phyloP scores from a whole-genome alignment of 2,329 filamentous ascomycete species.

The Alternaria solani region DNA sequence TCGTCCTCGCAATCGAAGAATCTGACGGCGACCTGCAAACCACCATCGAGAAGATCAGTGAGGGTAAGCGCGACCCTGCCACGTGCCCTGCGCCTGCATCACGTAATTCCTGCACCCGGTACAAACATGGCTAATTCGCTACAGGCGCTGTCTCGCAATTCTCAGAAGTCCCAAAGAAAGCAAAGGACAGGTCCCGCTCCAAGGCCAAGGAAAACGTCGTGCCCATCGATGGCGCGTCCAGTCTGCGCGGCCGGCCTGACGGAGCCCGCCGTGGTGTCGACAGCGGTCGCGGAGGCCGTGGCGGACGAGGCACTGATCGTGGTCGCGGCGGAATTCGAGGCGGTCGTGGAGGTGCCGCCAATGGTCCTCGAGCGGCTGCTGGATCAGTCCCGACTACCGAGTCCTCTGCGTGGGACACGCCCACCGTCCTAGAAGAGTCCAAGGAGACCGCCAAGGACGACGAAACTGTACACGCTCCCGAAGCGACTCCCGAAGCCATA shows the following conservation, averaged over 20 bases:
- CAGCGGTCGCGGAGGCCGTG: slow-evolving; percentile 53
- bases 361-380: slow-evolving; percentile 62
- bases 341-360: slow-evolving; percentile 69
- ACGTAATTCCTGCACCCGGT: slow-evolving; percentile 4
- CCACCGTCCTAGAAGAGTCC: slow-evolving; percentile 37
- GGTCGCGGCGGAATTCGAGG: slow-evolving; percentile 63
- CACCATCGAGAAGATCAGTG: slow-evolving; percentile 79
- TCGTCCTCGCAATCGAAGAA: slow-evolving; percentile 92
- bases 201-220: slow-evolving; percentile 72
- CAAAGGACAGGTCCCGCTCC: slow-evolving; percentile 75
- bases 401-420: slow-evolving; percentile 68
- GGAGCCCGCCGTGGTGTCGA: slow-evolving; percentile 42
- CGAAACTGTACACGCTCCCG: slow-evolving; percentile 24
- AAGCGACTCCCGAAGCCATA: slow-evolving; percentile 27
- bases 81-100: slow-evolving; percentile 1
- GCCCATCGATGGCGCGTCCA: slow-evolving; percentile 58
- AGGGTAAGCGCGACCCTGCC: slow-evolving; percentile 63
- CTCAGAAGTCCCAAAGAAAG: slow-evolving; percentile 76
- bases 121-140: slow-evolving; percentile 5
- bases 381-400: slow-evolving; percentile 76
- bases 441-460: slow-evolving; percentile 36
- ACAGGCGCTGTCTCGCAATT: slow-evolving; percentile 82
- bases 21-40: slow-evolving; percentile 76
- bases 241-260: slow-evolving; percentile 34
- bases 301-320: slow-evolving; percentile 66